These are phyloP conservation scores for Mycena sanguinolenta DNA, from an alignment of 768 basidiomycete genomes.

Conservation along the genomic window DNA sequence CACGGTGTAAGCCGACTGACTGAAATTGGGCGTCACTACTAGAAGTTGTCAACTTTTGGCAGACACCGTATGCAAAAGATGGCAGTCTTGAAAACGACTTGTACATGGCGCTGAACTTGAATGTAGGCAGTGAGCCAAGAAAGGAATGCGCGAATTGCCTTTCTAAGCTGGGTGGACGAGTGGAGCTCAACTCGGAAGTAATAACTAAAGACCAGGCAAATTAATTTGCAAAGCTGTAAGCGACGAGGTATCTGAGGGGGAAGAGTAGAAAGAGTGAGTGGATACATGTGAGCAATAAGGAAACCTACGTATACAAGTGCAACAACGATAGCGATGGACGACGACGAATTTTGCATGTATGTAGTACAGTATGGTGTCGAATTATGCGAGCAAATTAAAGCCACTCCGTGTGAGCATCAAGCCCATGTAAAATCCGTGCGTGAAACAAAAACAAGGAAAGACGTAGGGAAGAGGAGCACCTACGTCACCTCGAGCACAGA, in stretches of 20 bases:
- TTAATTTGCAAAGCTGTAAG: background rate
- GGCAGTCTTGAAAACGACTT: too few relatives aligned
- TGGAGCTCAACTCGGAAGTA: too few relatives aligned
- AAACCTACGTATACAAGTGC: constrained; percentile 36
- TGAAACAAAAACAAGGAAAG: constrained; percentile 1
- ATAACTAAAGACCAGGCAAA: too few relatives aligned
- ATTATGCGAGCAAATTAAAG: constrained; percentile 22
- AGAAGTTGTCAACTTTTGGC: too few relatives aligned
- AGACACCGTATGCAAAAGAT: too few relatives aligned
- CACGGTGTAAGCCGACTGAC: too few relatives aligned
- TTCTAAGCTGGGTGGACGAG: too few relatives aligned
- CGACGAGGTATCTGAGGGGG: constrained; percentile 13
- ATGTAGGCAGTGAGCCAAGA: too few relatives aligned
- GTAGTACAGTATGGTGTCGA: constrained; percentile 27
- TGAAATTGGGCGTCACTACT: too few relatives aligned
- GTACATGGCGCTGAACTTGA: too few relatives aligned
- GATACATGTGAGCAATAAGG: constrained; percentile 28
- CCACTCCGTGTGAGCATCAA: constrained; percentile 9
- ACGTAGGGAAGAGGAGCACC: background rate
- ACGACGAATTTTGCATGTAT: constrained; percentile 26
- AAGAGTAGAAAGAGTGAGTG: background rate
- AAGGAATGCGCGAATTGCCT: too few relatives aligned
- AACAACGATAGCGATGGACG: constrained; percentile 24
- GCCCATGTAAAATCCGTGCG: constrained; percentile 2
- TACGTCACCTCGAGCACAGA: constrained; percentile 72